Conservation (phyloP, 306 rosid species). For the Casuarina cunninghamiana region DNA sequence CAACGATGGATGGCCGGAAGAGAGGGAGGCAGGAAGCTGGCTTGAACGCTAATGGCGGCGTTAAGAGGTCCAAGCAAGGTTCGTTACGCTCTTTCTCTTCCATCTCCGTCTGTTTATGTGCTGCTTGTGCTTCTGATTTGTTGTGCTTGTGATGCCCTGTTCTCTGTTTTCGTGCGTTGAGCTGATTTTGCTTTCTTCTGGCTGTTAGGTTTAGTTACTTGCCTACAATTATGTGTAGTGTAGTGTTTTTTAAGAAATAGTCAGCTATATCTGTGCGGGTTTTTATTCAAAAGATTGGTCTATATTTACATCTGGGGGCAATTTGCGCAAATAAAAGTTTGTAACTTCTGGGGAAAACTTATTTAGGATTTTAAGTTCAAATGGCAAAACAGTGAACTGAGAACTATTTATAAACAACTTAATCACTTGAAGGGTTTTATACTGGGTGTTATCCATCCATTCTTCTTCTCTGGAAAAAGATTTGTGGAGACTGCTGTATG, state of each 20-base stretch:
- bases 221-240: not conserved
- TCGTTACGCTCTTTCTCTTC: not conserved
- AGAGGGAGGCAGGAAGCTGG: conserved; percentile 61
- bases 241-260: not conserved
- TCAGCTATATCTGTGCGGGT: not conserved
- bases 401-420: not conserved
- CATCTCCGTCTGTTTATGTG: not conserved
- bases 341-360: not conserved
- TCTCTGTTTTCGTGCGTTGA: not conserved
- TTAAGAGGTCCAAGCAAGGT: conserved; percentile 72
- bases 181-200: not conserved
- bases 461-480: too few relatives aligned
- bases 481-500: too few relatives aligned
- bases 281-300: not conserved
- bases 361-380: not conserved
- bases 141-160: not conserved
- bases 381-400: not conserved
- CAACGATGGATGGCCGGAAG: conserved; percentile 58
- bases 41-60: conserved; percentile 55
- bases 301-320: not conserved
- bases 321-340: not conserved
- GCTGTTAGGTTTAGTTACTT: not conserved
- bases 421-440: not conserved
- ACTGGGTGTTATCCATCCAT: not conserved
- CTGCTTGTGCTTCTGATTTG: not conserved